Conservation (phyloP, 1,139 yeast species). For the Yarrowia galli region DNA sequence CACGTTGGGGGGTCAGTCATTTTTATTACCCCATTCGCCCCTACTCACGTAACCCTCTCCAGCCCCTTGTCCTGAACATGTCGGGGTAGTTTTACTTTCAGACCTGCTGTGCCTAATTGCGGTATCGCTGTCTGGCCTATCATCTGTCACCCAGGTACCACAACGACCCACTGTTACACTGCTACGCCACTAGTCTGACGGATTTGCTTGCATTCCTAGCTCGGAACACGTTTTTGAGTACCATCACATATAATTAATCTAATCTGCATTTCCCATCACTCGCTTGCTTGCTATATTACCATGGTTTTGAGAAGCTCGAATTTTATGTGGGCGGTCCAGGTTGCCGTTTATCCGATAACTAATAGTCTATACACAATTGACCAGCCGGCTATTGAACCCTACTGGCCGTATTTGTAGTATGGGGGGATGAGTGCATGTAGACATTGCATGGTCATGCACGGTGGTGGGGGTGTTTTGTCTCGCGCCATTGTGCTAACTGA, state of each 20-base stretch:
- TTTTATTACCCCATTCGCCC: not conserved
- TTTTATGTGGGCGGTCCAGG: not conserved
- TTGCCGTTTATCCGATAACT: constrained; percentile 12
- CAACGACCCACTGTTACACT: constrained; percentile 3
- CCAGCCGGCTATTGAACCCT: constrained; percentile 31
- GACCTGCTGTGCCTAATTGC: no score
- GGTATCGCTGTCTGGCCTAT: no score
- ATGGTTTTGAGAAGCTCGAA: not conserved
- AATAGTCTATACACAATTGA: not conserved
- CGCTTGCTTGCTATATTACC: not conserved
- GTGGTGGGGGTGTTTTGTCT: constrained; percentile 16
- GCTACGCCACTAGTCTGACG: constrained; percentile 6
- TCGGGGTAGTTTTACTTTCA: constrained; percentile 3
- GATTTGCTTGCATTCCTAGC: constrained; percentile 11
- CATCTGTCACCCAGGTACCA: not conserved
- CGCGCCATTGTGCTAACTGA: constrained; percentile 7
- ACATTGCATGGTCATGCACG: constrained; percentile 28
- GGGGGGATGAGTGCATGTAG: constrained; percentile 6
- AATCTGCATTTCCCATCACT: constrained; percentile 11
- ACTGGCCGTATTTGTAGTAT: constrained; percentile 3
- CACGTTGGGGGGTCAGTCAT: constrained; percentile 11
- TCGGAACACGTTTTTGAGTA: not conserved
- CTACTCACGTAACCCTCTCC: not conserved
- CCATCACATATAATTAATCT: constrained; percentile 10
- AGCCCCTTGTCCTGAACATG: not conserved